phyloP scores from a whole-genome alignment of 148 eudicot genomes.

The Salicornia ramosissima region DNA sequence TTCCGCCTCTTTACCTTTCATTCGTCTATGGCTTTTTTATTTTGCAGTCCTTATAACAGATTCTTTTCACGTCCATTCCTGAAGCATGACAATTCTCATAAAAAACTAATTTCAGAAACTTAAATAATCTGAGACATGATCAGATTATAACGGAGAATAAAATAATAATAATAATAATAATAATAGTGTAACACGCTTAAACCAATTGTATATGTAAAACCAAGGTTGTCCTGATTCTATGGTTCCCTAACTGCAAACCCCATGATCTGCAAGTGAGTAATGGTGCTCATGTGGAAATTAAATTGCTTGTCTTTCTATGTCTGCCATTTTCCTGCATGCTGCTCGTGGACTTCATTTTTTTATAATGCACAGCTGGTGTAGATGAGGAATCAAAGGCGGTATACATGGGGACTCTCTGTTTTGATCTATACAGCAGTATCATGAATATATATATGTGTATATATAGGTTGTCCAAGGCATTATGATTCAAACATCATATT shows the following conservation, averaged over 20 bases:
- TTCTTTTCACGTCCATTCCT: neutral
- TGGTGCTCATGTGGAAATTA: neutral
- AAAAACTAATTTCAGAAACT: too few species aligned
- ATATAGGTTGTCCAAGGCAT: neutral
- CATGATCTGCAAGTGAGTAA: neutral
- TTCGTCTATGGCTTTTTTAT: too few species aligned
- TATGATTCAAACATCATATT: neutral
- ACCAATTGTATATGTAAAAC: neutral
- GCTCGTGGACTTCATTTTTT: neutral
- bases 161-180: neutral
- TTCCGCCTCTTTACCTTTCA: too few species aligned
- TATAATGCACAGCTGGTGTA: neutral
- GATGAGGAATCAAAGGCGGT: neutral
- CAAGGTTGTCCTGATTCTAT: too few species aligned
- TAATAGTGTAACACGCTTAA: neutral
- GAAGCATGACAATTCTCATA: neutral
- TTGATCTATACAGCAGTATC: neutral
- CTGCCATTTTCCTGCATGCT: slow-evolving; percentile 10
- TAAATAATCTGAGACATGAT: neutral
- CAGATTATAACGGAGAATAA: neutral
- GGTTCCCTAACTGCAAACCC: too few species aligned
- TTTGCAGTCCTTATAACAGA: too few species aligned
- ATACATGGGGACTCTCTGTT: slow-evolving; percentile 1
- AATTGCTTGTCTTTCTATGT: slow-evolving; percentile 14
- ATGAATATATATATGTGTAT: too few species aligned